A percentile compares a stretch with the other conserved stretches of the same genome.
Evolutionary conservation across 306 rosid genomes (phyloP).

Genomic region (Inga leiocalycina): DNA sequence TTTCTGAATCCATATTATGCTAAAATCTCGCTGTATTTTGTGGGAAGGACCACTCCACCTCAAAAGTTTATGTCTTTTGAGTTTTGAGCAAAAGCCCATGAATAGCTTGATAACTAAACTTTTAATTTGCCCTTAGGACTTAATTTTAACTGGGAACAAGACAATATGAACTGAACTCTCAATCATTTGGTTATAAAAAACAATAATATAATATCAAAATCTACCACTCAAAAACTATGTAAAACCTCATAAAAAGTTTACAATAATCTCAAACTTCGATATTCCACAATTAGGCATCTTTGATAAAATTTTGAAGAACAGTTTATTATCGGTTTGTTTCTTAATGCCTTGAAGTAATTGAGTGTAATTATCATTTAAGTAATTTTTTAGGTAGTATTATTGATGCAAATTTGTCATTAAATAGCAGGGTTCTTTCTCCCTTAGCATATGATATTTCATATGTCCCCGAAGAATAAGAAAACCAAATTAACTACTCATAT

Average conservation of each 20-base stretch:
- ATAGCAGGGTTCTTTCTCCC: background rate
- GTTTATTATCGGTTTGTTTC: background rate
- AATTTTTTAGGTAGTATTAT: background rate
- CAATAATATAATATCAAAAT: background rate
- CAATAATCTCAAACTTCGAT: background rate
- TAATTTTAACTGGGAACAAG: background rate
- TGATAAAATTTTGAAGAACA: background rate
- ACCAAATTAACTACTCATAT: background rate
- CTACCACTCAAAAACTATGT: background rate
- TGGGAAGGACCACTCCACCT: background rate
- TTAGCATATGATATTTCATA: background rate
- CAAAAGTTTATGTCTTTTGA: background rate
- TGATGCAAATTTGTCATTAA: background rate
- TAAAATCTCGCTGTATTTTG: background rate
- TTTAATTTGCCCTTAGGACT: background rate
- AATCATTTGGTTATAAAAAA: background rate
- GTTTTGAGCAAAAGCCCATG: background rate
- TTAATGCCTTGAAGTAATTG: background rate
- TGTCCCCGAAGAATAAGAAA: background rate
- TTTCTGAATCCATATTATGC: background rate
- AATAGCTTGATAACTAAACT: background rate
- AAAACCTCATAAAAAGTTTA: background rate
- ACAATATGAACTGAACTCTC: background rate
- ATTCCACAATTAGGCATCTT: background rate
- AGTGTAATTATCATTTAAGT: background rate